Conservation (phyloP, 2,329 filamentous ascomycete species). For the Mycosphaerella sp. region DNA sequence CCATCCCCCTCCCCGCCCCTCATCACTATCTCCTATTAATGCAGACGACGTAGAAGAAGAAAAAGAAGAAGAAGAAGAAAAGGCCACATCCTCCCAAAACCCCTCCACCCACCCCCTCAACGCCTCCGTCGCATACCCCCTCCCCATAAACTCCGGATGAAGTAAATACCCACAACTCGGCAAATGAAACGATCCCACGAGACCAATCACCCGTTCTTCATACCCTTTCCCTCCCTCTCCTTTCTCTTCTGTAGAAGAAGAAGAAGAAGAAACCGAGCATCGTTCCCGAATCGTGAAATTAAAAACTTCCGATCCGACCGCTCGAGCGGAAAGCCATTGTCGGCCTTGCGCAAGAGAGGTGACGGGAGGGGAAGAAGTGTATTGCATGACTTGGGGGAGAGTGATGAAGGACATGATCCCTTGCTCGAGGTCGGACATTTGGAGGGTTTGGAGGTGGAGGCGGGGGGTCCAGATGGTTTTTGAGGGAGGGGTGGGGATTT, state of each 20-base stretch:
- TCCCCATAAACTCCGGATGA: constrained; percentile 31
- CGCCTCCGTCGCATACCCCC: constrained; percentile 42
- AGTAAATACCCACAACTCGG: constrained; percentile 42
- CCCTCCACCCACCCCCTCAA: constrained; percentile 38
- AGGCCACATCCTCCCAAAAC: constrained; percentile 37
- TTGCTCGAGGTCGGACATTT: constrained; percentile 18
- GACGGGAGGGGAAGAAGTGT: constrained; percentile 17
- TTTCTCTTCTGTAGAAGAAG: constrained; percentile 6
- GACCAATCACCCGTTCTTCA: constrained; percentile 37
- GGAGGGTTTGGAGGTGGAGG: constrained; percentile 18
- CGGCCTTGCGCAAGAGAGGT: constrained; percentile 20
- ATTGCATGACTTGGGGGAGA: constrained; percentile 27
- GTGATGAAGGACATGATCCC: constrained; percentile 45
- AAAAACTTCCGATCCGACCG: constrained; percentile 42
- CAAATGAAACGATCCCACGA: constrained; percentile 38
- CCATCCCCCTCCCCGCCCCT: constrained; percentile 20
- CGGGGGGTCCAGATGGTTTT: constrained; percentile 17
- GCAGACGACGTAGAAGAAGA: too few species aligned
- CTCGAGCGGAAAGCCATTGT: constrained; percentile 36
- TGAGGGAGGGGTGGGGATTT: constrained; percentile 11
- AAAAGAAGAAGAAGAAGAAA: constrained; percentile 20
- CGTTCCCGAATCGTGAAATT: constrained; percentile 48
- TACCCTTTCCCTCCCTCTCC: constrained; percentile 49
- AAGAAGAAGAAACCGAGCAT: constrained; percentile 36
- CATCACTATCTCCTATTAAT: constrained; percentile 1